phyloP scores from a whole-genome alignment of 129 eudicot species.

The Tanacetum coccineum region DNA sequence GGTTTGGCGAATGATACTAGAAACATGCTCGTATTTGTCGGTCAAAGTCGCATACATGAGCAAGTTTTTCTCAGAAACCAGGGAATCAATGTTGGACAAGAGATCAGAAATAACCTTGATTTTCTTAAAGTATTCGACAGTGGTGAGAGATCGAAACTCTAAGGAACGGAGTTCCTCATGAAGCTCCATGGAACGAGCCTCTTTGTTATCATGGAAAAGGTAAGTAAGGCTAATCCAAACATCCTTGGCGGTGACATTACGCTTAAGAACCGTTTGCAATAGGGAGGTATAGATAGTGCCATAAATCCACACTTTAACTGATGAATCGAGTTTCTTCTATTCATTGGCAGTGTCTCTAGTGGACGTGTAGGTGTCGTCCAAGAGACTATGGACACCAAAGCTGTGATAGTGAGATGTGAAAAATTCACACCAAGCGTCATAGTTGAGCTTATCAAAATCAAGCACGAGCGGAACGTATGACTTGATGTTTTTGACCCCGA shows the following conservation, averaged over 20 bases:
- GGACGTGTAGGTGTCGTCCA: not conserved
- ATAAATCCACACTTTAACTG: not conserved
- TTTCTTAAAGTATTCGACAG: not conserved
- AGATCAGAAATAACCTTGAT: not conserved
- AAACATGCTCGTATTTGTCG: not conserved
- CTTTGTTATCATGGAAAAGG: not conserved
- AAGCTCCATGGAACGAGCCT: not conserved
- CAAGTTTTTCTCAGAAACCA: not conserved
- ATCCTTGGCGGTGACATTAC: not conserved
- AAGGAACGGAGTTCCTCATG: not conserved
- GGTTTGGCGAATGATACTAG: not conserved
- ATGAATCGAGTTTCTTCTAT: not conserved
- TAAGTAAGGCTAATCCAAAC: not conserved
- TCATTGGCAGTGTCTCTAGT: not conserved
- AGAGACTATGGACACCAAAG: not conserved
- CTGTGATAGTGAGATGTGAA: not conserved
- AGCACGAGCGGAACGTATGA: too few species aligned
- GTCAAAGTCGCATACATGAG: not conserved
- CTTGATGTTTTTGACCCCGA: too few species aligned
- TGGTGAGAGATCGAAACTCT: not conserved
- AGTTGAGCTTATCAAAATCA: not conserved
- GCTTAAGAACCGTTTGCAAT: not conserved
- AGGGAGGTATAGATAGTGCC: not conserved
- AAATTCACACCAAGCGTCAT: not conserved
- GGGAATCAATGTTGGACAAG: not conserved